These are phyloP conservation scores for Penicillium sp. DNA, from an alignment of 2,329 filamentous ascomycete species.

Conservation along the genomic window DNA sequence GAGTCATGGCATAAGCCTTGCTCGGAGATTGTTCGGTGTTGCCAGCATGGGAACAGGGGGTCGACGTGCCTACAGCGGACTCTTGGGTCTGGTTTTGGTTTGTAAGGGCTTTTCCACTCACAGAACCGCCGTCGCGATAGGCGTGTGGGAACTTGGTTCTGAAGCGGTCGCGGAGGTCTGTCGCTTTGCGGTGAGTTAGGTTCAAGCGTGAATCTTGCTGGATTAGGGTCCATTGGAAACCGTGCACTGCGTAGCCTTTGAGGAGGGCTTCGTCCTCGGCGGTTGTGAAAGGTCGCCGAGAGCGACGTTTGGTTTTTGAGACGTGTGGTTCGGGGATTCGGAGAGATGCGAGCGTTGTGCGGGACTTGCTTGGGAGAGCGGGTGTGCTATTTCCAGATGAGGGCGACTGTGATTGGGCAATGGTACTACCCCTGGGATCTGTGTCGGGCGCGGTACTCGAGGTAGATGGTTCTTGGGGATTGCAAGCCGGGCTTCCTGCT, in stretches of 20 bases:
- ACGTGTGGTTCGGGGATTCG: constrained; percentile 51
- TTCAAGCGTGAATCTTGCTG: constrained; percentile 53
- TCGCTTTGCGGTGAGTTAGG: constrained; percentile 52
- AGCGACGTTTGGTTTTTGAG: constrained; percentile 50
- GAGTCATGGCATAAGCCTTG: constrained; percentile 13
- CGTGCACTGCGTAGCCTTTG: constrained; percentile 57
- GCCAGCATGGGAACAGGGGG: background rate
- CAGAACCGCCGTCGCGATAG: constrained; percentile 49
- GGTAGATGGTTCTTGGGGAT: constrained; percentile 15
- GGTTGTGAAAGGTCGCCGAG: constrained; percentile 54
- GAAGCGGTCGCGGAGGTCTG: constrained; percentile 61
- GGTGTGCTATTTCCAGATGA: constrained; percentile 25
- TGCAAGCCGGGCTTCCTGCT: constrained; percentile 12
- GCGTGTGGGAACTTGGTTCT: constrained; percentile 58
- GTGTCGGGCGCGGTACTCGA: constrained; percentile 19
- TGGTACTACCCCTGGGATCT: constrained; percentile 11
- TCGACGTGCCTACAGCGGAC: constrained; percentile 5
- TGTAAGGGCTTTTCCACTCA: constrained; percentile 32
- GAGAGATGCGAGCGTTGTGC: constrained; percentile 37
- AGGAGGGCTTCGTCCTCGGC: constrained; percentile 59
- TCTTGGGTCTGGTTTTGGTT: constrained; percentile 9
- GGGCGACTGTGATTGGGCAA: constrained; percentile 13
- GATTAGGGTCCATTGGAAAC: constrained; percentile 60
- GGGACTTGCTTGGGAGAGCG: constrained; percentile 32
- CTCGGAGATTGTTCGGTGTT: constrained; percentile 4